Conservation (phyloP, 2,329 filamentous ascomycete genomes). For the Neonectria sp. region DNA sequence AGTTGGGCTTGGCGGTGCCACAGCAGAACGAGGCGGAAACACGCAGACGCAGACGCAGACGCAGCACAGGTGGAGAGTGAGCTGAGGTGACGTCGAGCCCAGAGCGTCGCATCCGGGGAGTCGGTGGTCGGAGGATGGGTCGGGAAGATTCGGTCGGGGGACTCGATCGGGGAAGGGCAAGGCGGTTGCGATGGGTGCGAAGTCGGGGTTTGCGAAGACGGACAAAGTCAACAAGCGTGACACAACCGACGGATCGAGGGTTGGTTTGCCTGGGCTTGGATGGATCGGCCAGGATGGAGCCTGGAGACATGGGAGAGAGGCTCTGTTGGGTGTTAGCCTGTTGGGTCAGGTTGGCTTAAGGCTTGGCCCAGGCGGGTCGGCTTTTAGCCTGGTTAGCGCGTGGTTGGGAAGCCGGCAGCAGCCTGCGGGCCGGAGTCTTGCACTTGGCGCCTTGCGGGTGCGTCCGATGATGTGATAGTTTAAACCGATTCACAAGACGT, state of each 20-base stretch:
- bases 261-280: conserved; percentile 16
- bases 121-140: not conserved
- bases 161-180: conserved; percentile 3
- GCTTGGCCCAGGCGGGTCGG: conserved; percentile 8
- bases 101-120: conserved; percentile 17
- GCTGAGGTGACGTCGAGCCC: not conserved
- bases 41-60: not conserved
- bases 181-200: conserved; percentile 4
- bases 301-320: conserved; percentile 14
- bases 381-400: not conserved
- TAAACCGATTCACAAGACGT: not conserved
- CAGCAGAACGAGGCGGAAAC: not conserved
- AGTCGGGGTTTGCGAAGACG: not conserved
- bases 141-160: not conserved
- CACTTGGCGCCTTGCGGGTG: not conserved
- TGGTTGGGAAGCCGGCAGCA: not conserved
- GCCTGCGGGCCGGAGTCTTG: not conserved
- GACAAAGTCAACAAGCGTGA: conserved; percentile 14
- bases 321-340: not conserved
- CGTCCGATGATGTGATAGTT: not conserved
- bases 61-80: not conserved
- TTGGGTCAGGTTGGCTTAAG: conserved; percentile 9
- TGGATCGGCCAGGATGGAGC: conserved; percentile 27
- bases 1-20: not conserved
- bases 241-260: conserved; percentile 14